Evolutionary conservation across 1,284 basidiomycete species (phyloP), one percentile per base, ranked within the genome.

Genomic region (Leccinum huronense): DNA sequence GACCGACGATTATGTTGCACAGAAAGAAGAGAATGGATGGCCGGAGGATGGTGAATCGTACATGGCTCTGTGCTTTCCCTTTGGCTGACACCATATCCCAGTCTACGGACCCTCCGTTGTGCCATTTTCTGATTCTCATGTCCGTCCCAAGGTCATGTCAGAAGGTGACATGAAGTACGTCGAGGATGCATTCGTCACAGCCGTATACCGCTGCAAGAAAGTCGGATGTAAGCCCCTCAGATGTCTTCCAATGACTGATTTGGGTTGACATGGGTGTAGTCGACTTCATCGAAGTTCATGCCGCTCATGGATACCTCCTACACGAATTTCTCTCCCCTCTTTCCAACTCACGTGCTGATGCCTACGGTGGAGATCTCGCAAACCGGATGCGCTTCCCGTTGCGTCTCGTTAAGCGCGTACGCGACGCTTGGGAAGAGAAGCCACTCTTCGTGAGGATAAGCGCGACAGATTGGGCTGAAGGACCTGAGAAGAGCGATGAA

Each of bases 271-370:
- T 36, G 31, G n/a, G 51, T 27, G 34, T 53, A 87, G 85, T 87
- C 73, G 93, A 96, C 76, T 93, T 91, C 69, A 88, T 96, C 65
- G 92, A 96, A 74, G 73, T 93, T 23, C 91, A 93, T 74, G 84
- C 80, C 27, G 84, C 87, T 1, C 90, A 94, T 71, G 86, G 88
- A 23, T 90, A 90, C 74, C 80, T 89, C 30, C 33, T 86, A 6
- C 84, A 87, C 73, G 73, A 77, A 40, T 93, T 92, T 75, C 71
- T 87, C 16, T 90, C 87, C 7, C 91, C 91, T 0, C 71, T 91
- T 34, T 88, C 87, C 48, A 94, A 94, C 79, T 74, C 75, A 11
- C 86, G 91, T 42, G 82, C 79, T 7, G 92, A 94, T 76, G 58
- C 79, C 40, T 93, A 89, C 71, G 92, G 92, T n/a, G 92, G 92